phyloP scores from a whole-genome alignment of 306 rosid species.

The Psophocarpus tetragonolobus region DNA sequence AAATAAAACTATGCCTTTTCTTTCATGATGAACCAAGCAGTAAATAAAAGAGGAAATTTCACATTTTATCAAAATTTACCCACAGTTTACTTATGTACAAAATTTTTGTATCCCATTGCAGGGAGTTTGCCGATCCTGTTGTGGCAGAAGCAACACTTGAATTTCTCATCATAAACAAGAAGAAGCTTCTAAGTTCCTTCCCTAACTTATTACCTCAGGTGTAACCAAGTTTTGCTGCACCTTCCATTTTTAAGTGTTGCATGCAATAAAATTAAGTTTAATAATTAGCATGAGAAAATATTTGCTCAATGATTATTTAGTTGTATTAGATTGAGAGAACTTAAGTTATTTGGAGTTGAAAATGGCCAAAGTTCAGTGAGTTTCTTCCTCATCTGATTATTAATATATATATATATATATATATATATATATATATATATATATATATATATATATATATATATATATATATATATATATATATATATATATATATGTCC shows the following conservation, averaged over 20 bases:
- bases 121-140: conserved; percentile 93
- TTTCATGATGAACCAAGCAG: conserved; percentile 7
- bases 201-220: conserved; percentile 94
- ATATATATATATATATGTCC: too few relatives aligned
- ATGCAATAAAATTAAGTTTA: conserved; percentile 4
- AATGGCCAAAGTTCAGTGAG: too few relatives aligned
- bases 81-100: not conserved
- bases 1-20: not conserved
- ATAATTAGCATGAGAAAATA: not conserved
- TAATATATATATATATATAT: too few relatives aligned
- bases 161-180: conserved; percentile 71
- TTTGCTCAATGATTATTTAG: not conserved
- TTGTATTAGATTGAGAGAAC: too few relatives aligned
- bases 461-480: too few relatives aligned
- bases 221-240: conserved; percentile 29
- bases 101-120: conserved; percentile 47
- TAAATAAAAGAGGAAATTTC: not conserved
- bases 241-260: conserved; percentile 16
- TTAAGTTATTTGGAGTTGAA: too few relatives aligned
- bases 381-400: too few relatives aligned
- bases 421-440: too few relatives aligned
- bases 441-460: too few relatives aligned
- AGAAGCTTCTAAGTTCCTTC: conserved; percentile 68
- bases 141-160: conserved; percentile 86
- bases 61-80: not conserved